Evolutionary conservation across 768 basidiomycete species (phyloP), one percentile per base, ranked within the genome.

Genomic region (Lactifluus subvellereus): DNA sequence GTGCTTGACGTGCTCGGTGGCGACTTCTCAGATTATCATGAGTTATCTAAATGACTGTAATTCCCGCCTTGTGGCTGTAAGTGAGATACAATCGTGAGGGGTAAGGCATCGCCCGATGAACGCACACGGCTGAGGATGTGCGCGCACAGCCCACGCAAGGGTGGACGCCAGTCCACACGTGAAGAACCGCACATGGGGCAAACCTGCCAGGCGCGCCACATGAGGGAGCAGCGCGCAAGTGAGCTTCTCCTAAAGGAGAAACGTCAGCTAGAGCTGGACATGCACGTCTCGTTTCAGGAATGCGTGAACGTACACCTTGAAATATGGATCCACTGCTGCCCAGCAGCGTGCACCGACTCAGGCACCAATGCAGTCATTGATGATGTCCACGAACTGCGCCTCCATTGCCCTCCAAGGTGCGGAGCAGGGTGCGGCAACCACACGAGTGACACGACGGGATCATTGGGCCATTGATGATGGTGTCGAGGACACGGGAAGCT

Each of bases 291-390:
- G n/a, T n/a, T n/a, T n/a, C n/a, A n/a, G n/a, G n/a, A n/a, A n/a
- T n/a, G n/a, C n/a, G n/a, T n/a, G n/a, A n/a, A n/a, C n/a, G n/a
- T n/a, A 27, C 64, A 94, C 94, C 78, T 89, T 94, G 67, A 97
- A 81, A 74, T 90, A 98, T 1, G 91, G 87, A 75, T 99, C 97
- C 20, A 90, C 87, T 64, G 83, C 85, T 1, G 81, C 84, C 93
- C 94, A 98, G 67, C 88, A 91, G 20, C 88, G 85, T 69, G 95
- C 96, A 6, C 84, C 91, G 0, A 98, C 86, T 52, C 93, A 81
- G 69, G 91, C 92, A 49, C 97, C 97, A 66, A 97, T 84, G 52
- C 89, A 84, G 72, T 98, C 93, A 71, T 95, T 89, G 6, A 89
- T 89, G 38, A 99, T 84, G 33, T 77, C 71, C 70, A 88, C 86